A percentile compares a stretch with the other conserved stretches of the same genome.
Conservation (phyloP, 768 basidiomycete genomes). For the Leucosporidium scottii region DNA sequence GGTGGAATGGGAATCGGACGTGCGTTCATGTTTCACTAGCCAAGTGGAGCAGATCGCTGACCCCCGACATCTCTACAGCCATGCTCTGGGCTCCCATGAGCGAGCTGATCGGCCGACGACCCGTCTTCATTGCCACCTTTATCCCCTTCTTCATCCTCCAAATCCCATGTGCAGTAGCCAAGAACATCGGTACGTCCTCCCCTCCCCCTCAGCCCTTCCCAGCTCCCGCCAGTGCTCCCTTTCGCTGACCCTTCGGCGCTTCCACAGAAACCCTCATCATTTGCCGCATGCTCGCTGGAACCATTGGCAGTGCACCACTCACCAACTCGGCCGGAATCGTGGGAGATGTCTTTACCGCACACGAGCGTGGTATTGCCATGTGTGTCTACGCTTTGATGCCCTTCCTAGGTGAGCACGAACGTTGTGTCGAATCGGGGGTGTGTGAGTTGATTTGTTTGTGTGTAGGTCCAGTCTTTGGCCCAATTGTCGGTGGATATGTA, state of each 20-base stretch:
- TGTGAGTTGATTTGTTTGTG: no score
- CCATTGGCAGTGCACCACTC: slow-evolving; percentile 57
- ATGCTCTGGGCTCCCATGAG: slow-evolving; percentile 41
- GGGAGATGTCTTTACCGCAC: neutral
- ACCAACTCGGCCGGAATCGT: slow-evolving; percentile 52
- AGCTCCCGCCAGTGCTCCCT: neutral
- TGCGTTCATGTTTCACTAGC: neutral
- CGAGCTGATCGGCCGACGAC: slow-evolving; percentile 43
- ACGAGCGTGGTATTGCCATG: neutral
- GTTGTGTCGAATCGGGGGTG: no score
- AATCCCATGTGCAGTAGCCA: slow-evolving; percentile 56
- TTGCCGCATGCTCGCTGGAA: slow-evolving; percentile 45
- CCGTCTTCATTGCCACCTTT: slow-evolving; percentile 48
- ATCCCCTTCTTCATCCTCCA: slow-evolving; percentile 46
- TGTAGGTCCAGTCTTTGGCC: neutral
- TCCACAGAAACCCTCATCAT: neutral
- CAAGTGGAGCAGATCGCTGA: neutral
- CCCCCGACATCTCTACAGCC: neutral
- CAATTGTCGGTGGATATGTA: neutral
- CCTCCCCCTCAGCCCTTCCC: neutral
- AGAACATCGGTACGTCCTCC: slow-evolving; percentile 50
- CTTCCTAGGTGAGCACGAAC: neutral
- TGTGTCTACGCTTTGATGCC: neutral
- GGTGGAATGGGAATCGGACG: neutral
- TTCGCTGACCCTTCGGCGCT: neutral